Base-by-base conservation (phyloP, 169 alveolate genomes). In the Eimeria tenella region DNA sequence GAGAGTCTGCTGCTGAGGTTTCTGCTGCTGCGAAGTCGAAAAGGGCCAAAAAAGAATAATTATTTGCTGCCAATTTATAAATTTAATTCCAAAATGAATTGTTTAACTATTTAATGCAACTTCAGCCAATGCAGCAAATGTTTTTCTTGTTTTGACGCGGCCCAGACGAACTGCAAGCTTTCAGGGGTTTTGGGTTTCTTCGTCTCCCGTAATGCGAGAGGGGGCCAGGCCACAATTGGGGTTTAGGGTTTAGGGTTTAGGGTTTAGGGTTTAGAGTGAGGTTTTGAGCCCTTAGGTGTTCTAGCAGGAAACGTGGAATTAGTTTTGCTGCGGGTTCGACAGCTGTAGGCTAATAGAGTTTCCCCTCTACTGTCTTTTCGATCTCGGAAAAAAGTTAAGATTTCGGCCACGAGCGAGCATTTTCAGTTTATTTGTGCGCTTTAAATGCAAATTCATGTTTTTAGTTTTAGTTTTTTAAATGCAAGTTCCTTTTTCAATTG, bases 241-340 rank as follows among this genome's bases (percentile, higher is more conserved):
- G 68, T 58, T 58, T 58, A 58, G 68, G 68, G 68, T 58, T 58
- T 58, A 58, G 68, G 68, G 68, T 58, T 58, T 58, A 58, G 68
- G 68, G 68, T 58, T 58, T 58, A 58, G 68, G 68, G 68, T 58
- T 58, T 58, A 58, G 68, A 15, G 68, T 58, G 4, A 2, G 42
- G 42, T 31, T 31, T 31, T 31, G 42, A 31, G 42, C 42, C 42
- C 2, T 31, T 31, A 31, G 42, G 42, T 31, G 42, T 31, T 31
- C 42, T 31, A 31, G 42, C 42, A 31, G 42, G 42, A 31, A 31
- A 31, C 0, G 2, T 31, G 42, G 42, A 31, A 31, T 31, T 31
- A 31, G 42, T 31, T 31, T 31, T 2, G 42, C 42, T 31, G 42
- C 42, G 42, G 42, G 42, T 2, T 31, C 42, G 42, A 31, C 2